Evolutionary conservation across 768 basidiomycete genomes (phyloP).

Genomic region (Phlegmacium glaucopus): DNA sequence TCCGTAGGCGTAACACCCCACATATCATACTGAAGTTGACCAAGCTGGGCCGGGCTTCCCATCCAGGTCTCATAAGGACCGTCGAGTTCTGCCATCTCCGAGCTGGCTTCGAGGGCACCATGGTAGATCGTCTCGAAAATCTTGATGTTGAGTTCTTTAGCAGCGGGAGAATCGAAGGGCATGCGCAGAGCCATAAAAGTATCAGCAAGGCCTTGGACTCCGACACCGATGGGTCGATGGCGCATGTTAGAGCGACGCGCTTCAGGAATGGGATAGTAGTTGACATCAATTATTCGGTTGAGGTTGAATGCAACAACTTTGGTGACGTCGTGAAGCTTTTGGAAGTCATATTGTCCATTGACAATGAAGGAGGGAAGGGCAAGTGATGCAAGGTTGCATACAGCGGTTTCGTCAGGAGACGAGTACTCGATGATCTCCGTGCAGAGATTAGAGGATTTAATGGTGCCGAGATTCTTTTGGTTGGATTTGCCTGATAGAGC

Average conservation of each 20-base stretch:
- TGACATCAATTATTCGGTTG: slow-evolving; percentile 91
- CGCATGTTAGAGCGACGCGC: slow-evolving; percentile 93
- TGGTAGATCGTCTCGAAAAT: slow-evolving; percentile 99
- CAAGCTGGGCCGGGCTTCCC: slow-evolving; percentile 87
- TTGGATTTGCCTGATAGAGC: slow-evolving; percentile 80
- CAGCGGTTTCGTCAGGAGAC: slow-evolving; percentile 94
- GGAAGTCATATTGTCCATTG: slow-evolving; percentile 85
- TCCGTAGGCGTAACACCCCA: slow-evolving; percentile 90
- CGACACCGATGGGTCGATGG: slow-evolving; percentile 95
- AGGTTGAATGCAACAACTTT: slow-evolving; percentile 94
- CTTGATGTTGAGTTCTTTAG: slow-evolving; percentile 85
- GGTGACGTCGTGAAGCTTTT: slow-evolving; percentile 89
- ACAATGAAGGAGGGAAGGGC: slow-evolving; percentile 90
- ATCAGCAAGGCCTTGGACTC: slow-evolving; percentile 97
- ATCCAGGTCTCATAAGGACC: slow-evolving; percentile 88
- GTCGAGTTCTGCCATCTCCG: slow-evolving; percentile 74
- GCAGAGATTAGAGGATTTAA: slow-evolving; percentile 99
- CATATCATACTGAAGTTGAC: slow-evolving; percentile 89
- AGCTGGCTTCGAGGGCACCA: slow-evolving; percentile 86
- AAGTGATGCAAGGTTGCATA: slow-evolving; percentile 97
- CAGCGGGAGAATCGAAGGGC: slow-evolving; percentile 90
- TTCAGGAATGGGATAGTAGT: slow-evolving; percentile 93
- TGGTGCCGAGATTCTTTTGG: slow-evolving; percentile 96
- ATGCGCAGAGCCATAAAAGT: slow-evolving; percentile 96
- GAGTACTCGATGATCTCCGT: slow-evolving; percentile 99